These are phyloP conservation scores for Geranium incanum DNA, from an alignment of 441 rosid genomes.

Conservation along the genomic window DNA sequence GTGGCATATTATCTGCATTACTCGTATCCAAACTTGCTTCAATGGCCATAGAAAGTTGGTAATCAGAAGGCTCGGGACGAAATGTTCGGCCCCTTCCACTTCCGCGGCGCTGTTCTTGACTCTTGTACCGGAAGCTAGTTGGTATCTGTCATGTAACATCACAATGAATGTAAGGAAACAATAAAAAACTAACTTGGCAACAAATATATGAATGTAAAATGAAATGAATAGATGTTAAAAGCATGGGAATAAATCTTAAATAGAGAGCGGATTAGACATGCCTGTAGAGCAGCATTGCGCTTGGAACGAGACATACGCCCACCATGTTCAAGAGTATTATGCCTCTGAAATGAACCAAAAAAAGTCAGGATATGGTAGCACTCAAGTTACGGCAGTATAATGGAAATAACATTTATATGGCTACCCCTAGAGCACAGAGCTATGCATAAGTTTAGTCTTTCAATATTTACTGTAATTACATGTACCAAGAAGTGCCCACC, in stretches of 20 bases:
- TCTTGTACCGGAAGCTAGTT: conserved; percentile 70
- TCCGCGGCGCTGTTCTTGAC: conserved; percentile 49
- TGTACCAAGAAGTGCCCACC: conserved; percentile 34
- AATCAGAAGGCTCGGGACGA: conserved; percentile 57
- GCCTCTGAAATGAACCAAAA: conserved; percentile 49
- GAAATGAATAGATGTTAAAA: neutral
- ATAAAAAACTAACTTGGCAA: conserved; percentile 6
- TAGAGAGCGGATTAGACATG: conserved; percentile 12
- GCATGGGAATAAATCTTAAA: neutral
- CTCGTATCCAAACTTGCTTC: conserved; percentile 57
- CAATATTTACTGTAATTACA: conserved; percentile 11
- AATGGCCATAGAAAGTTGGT: conserved; percentile 58
- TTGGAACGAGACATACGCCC: conserved; percentile 90
- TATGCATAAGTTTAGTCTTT: neutral
- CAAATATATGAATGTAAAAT: conserved; percentile 10
- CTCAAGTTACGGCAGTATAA: neutral
- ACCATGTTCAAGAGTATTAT: conserved; percentile 78
- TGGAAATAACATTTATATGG: conserved; percentile 8
- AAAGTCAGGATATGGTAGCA: conserved; percentile 4
- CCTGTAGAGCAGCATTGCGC: conserved; percentile 92
- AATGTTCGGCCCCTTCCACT: conserved; percentile 61
- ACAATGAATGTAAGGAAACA: conserved; percentile 8
- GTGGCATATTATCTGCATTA: conserved; percentile 43
- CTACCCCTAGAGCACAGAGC: neutral
- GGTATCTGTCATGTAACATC: conserved; percentile 49